Evolutionary conservation across 257 asterid species (phyloP).

Genomic region (Paulownia fortunei): DNA sequence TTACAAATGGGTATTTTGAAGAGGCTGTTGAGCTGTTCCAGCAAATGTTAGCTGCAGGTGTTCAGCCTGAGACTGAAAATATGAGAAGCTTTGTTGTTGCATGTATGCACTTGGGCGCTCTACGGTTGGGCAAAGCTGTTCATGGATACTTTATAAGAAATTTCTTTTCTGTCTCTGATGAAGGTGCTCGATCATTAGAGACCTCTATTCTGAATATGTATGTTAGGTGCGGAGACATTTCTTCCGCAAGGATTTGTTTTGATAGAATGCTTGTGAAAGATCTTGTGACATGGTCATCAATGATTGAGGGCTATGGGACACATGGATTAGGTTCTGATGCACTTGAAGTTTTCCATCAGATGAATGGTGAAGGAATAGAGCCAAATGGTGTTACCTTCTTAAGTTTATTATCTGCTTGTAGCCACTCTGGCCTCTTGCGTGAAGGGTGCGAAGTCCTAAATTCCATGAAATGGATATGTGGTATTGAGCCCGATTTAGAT

Average conservation of each 20-base stretch:
- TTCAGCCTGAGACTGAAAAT: constrained; percentile 39
- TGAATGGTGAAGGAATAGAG: constrained; percentile 46
- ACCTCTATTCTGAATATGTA: constrained; percentile 58
- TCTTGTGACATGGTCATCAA: constrained; percentile 53
- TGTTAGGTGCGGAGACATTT: constrained; percentile 51
- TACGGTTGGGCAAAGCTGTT: constrained; percentile 46
- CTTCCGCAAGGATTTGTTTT: constrained; percentile 47
- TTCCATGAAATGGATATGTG: constrained; percentile 44
- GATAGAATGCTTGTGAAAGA: constrained; percentile 43
- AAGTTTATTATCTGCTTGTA: constrained; percentile 55
- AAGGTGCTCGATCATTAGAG: constrained; percentile 28
- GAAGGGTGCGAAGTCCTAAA: constrained; percentile 41
- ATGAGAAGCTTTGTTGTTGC: constrained; percentile 39
- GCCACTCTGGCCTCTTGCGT: constrained; percentile 52
- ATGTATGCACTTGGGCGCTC: constrained; percentile 40
- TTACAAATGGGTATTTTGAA: constrained; percentile 35
- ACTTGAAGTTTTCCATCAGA: constrained; percentile 37
- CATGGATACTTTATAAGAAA: constrained; percentile 46
- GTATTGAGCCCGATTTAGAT: constrained; percentile 45
- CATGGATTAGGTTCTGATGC: constrained; percentile 56
- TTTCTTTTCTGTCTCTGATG: constrained; percentile 9
- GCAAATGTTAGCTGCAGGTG: constrained; percentile 35
- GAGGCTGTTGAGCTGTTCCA: constrained; percentile 40
- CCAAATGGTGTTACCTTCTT: constrained; percentile 53
- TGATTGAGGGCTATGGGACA: constrained; percentile 60